Percentiles rank a stretch among this genome's conserved stretches.
phyloP scores from a whole-genome alignment of 495 filamentous ascomycete species.

The Trichodelitschia bisporula region DNA sequence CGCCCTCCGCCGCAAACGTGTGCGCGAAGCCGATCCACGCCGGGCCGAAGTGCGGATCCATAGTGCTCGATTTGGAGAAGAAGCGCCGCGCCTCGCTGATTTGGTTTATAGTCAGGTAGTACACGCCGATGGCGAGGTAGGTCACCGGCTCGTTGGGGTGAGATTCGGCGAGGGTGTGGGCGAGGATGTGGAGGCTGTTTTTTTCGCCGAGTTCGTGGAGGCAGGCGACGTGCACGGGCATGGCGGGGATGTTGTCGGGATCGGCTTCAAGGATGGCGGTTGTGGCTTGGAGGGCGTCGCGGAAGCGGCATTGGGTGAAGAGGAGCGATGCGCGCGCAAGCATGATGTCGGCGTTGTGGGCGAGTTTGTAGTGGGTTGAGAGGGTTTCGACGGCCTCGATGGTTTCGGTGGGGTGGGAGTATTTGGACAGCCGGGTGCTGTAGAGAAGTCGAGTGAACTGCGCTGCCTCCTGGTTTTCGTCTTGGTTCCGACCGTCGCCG shows the following conservation, averaged over 20 bases:
- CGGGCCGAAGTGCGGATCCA: slow-evolving; percentile 92
- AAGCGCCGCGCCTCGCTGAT: slow-evolving; percentile 84
- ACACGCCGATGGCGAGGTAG: slow-evolving; percentile 84
- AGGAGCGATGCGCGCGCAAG: slow-evolving; percentile 79
- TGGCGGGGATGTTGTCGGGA: slow-evolving; percentile 69
- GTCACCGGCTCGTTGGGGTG: slow-evolving; percentile 77
- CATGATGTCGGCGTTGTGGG: slow-evolving; percentile 70
- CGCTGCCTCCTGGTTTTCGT: slow-evolving; percentile 52
- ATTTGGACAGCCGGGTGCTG: slow-evolving; percentile 88
- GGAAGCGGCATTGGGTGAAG: slow-evolving; percentile 87
- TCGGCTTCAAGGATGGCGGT: slow-evolving; percentile 54
- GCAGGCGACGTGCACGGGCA: slow-evolving; percentile 81
- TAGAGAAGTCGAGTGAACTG: slow-evolving; percentile 94
- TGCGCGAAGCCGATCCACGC: slow-evolving; percentile 99
- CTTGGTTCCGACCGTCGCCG: slow-evolving; percentile 22
- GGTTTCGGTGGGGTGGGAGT: slow-evolving; percentile 65
- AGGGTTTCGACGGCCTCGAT: slow-evolving; percentile 74
- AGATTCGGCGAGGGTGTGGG: slow-evolving; percentile 84
- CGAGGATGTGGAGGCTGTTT: slow-evolving; percentile 72
- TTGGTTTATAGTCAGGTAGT: slow-evolving; percentile 74
- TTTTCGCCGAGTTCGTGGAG: slow-evolving; percentile 68
- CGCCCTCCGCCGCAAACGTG: slow-evolving; percentile 98
- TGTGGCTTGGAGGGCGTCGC: slow-evolving; percentile 62
- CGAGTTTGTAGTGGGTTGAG: slow-evolving; percentile 76
- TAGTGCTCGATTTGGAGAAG: slow-evolving; percentile 89